Conservation (phyloP, 345 rosid species). For the Lepidium africanum region DNA sequence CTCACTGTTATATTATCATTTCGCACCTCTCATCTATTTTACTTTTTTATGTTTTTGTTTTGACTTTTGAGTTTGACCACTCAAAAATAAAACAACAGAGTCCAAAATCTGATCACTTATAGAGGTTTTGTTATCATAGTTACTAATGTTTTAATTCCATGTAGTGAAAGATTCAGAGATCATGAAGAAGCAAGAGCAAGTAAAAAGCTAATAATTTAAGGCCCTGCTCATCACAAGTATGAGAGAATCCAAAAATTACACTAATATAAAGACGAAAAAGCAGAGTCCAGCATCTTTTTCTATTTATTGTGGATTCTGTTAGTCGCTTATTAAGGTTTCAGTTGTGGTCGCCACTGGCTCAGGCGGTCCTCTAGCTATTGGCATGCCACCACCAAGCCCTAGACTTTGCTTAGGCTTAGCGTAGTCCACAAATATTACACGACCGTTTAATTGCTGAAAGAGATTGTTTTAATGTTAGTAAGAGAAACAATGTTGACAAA, state of each 20-base stretch:
- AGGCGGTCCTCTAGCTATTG: slow-evolving; percentile 87
- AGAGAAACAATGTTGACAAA: neutral
- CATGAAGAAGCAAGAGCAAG: neutral
- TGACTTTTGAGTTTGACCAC: neutral
- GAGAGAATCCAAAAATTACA: neutral
- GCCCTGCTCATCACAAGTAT: no score
- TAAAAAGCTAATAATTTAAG: no score
- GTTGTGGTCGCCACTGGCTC: slow-evolving; percentile 10
- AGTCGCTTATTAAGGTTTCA: neutral
- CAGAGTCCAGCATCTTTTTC: neutral
- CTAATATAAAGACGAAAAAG: neutral
- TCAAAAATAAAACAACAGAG: neutral
- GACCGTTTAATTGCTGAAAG: slow-evolving; percentile 54
- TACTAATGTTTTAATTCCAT: neutral
- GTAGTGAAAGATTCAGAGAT: neutral
- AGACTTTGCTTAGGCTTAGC: slow-evolving; percentile 45
- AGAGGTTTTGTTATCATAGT: neutral
- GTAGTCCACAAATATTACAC: slow-evolving; percentile 58
- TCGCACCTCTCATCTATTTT: neutral
- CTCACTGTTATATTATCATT: neutral
- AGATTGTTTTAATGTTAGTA: slow-evolving; percentile 4
- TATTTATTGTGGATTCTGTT: neutral
- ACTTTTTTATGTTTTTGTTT: no score
- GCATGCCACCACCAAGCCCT: slow-evolving; percentile 36
- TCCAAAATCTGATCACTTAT: neutral